Base-by-base conservation (phyloP, 164 flowering plant species). In the Houttuynia cordata region DNA sequence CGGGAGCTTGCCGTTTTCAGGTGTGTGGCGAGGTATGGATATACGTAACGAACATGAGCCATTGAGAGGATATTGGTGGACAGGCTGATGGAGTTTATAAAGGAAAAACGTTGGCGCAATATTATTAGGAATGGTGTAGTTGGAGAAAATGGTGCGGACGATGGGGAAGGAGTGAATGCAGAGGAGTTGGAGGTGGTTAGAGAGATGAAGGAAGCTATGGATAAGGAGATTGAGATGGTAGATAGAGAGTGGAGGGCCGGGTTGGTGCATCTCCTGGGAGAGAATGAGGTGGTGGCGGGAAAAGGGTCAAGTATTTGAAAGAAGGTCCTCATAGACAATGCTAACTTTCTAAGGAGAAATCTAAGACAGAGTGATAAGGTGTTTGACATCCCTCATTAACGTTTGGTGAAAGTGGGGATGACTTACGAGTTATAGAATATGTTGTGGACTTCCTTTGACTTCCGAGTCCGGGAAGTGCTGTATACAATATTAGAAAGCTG, bases 21-120 rank as follows among this genome's bases (percentile, higher is more conserved):
- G 0, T 86, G 93, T n/a, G 79, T 80, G 0, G 91, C 79, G 12
- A 77, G 97, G 51, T 90, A 87, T 59, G 97, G 96, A 0, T 90
- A 91, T 73, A 83, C 74, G 64, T 1, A 70, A 73, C 10, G 86
- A 83, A 53, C 53, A 75, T 0, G 85, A 78, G 24, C 64, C 85
- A 0, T 91, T 57, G 97, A 87, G 71, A 59, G 19, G 14, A 21
- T 70, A 59, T 51, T 86, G 53, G 71, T 83, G 0, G 84, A 86
- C 22, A 76, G 76, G 24, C 37, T 90, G 64, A 80, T 79, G 68
- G 79, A 73, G 49, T 90, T 76, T 24, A 67, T 90, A 42, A 62
- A 37, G 41, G 79, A 82, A 18, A 83, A 83, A 2, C 62, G 66
- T 5, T 62, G 55, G 20, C 51, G n/a, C 55, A 15, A 1, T 30